Evolutionary conservation across 495 filamentous ascomycete genomes (phyloP), one percentile per base, ranked within the genome.

Genomic region (Aeminium ludgeri): DNA sequence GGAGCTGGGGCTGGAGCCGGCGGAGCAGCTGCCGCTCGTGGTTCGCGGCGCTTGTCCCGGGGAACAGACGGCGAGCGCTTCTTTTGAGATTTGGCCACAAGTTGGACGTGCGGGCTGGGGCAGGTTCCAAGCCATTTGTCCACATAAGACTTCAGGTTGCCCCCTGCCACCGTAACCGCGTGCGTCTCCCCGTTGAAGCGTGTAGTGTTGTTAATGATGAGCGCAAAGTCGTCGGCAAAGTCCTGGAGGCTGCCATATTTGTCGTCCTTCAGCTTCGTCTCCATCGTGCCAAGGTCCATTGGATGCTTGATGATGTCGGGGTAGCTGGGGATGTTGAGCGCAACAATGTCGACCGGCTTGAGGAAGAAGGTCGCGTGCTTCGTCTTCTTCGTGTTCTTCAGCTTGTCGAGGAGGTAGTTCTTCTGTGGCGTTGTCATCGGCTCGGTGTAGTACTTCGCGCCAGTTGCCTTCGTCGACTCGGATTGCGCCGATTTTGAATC

Each of bases 181-280:
- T 96, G 86, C 1, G 69, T 62, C 2, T 69, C 58, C 7, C 86
- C 86, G 55, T 97, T 97, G 70, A 95, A 97, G 1, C 60, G 55
- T 6, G 76, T 44, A 0, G 78, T 70, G 55, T 97, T 97, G 34
- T 73, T 49, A 31, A 86, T 68, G 53, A 97, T 74, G 30, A 78
- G 66, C 33, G 73, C 56, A 20, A 94, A 67, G 50, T 96, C 91
- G 12, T 64, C 60, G 28, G 76, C 65, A 51, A 86, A 72, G 12
- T 67, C 75, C 32, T 77, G 68, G 2, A 82, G 58, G 7, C 65
- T 67, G 5, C 53, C 35, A 53, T 95, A 96, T 35, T 66, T 55
- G 32, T 68, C 63, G n/a, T 64, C 64, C 49, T 79, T 83, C 5
- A 96, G 60, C 46, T 82, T 86, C 29, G 55, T 61, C 49, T 96